A percentile compares a stretch with the other conserved stretches of the same genome.
Evolutionary conservation across 108 stramenopile species (phyloP).

Genomic region (Cyclotella choctawhatcheeana): DNA sequence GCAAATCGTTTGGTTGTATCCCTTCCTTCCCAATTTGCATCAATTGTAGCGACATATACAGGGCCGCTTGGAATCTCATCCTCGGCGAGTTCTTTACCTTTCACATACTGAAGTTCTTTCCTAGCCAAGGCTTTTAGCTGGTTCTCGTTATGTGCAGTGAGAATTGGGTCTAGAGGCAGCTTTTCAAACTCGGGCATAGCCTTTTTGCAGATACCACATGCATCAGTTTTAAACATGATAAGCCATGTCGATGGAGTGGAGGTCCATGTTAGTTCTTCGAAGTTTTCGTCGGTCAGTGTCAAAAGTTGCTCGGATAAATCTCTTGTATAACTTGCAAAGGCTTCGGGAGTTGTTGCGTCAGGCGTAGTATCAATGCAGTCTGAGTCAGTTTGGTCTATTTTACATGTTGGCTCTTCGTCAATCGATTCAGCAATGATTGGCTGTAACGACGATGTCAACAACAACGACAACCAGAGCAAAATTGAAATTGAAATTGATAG

Average conservation of each 20-base stretch:
- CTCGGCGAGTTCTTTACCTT: neutral
- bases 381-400: neutral
- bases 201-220: slow-evolving; percentile 48
- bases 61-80: slow-evolving; percentile 24
- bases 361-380: neutral
- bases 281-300: slow-evolving; percentile 40
- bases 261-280: slow-evolving; percentile 38
- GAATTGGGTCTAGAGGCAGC: slow-evolving; percentile 19
- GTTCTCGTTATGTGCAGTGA: slow-evolving; percentile 18
- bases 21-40: slow-evolving; percentile 38
- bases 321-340: neutral
- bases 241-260: slow-evolving; percentile 46
- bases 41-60: slow-evolving; percentile 44
- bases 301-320: slow-evolving; percentile 2
- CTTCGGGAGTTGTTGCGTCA: neutral
- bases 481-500: neutral
- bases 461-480: neutral
- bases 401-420: slow-evolving; percentile 1
- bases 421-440: neutral
- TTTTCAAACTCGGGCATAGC: slow-evolving; percentile 28
- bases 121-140: neutral
- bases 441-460: neutral
- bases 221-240: slow-evolving; percentile 50
- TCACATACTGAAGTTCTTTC: neutral
- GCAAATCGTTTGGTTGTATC: slow-evolving; percentile 44